phyloP scores from a whole-genome alignment of 1,284 basidiomycete genomes.

The Moesziomyces sp. region DNA sequence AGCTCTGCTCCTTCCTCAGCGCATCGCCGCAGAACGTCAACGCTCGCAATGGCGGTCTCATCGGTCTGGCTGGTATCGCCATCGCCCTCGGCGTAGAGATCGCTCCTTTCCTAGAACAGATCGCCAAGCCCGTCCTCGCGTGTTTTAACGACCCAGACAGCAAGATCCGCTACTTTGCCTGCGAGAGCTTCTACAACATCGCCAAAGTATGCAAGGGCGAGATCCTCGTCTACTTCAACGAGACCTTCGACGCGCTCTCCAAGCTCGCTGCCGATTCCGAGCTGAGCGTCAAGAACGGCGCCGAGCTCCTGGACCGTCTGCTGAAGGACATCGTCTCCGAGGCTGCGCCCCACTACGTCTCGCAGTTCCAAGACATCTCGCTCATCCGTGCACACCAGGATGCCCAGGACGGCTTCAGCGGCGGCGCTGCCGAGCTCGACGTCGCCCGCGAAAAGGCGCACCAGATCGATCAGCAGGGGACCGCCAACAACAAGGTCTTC shows the following conservation, averaged over 20 bases:
- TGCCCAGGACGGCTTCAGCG: slow-evolving; percentile 57
- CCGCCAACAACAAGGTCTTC: slow-evolving; percentile 73
- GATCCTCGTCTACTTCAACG: slow-evolving; percentile 96
- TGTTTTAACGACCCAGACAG: slow-evolving; percentile 96
- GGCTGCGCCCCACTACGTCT: slow-evolving; percentile 93
- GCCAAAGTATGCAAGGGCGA: slow-evolving; percentile 95
- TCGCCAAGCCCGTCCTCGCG: slow-evolving; percentile 87
- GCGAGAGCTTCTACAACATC: slow-evolving; percentile 98
- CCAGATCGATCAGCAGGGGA: slow-evolving; percentile 40
- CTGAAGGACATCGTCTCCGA: slow-evolving; percentile 98
- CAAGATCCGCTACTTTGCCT: slow-evolving; percentile 94
- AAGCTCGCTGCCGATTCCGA: slow-evolving; percentile 98
- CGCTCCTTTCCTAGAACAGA: slow-evolving; percentile 91
- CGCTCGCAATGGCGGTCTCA: slow-evolving; percentile 92
- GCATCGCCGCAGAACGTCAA: slow-evolving; percentile 70
- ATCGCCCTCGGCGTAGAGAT: slow-evolving; percentile 94
- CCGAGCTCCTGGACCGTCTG: slow-evolving; percentile 94
- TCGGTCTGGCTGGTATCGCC: slow-evolving; percentile 93
- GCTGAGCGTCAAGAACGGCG: slow-evolving; percentile 96
- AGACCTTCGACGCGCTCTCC: slow-evolving; percentile 95
- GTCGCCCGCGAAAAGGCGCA: slow-evolving; percentile 64
- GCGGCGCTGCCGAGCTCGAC: slow-evolving; percentile 60
- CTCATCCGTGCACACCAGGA: slow-evolving; percentile 73
- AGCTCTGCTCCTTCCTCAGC: slow-evolving; percentile 77
- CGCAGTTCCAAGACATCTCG: slow-evolving; percentile 78